These are phyloP conservation scores for Tetrapisispora pingtungensis DNA, from an alignment of 805 yeast genomes.

Conservation along the genomic window DNA sequence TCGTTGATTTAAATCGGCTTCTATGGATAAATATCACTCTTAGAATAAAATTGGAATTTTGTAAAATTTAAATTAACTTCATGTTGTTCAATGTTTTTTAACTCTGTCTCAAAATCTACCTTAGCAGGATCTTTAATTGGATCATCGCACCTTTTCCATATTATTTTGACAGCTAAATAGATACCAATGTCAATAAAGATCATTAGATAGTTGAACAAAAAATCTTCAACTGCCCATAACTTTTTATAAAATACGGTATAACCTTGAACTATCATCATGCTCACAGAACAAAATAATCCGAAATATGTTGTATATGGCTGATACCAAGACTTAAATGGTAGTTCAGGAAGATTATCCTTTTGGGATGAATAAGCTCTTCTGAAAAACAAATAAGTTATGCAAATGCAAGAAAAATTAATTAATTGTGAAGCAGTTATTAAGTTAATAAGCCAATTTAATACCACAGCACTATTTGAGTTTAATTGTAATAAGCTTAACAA, in stretches of 20 bases:
- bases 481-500: constrained; percentile 56
- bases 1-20: no score
- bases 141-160: constrained; percentile 34
- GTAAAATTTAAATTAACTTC: constrained; percentile 29
- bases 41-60: constrained; percentile 10
- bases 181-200: constrained; percentile 45
- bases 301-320: constrained; percentile 51
- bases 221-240: constrained; percentile 49
- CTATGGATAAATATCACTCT: neutral
- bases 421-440: constrained; percentile 62
- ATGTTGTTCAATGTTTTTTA: constrained; percentile 50
- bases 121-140: constrained; percentile 36
- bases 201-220: constrained; percentile 65
- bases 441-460: constrained; percentile 63
- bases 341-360: constrained; percentile 30
- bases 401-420: constrained; percentile 48
- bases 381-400: constrained; percentile 52
- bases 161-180: constrained; percentile 43
- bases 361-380: constrained; percentile 50
- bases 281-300: constrained; percentile 36
- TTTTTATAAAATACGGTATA: constrained; percentile 63
- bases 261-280: constrained; percentile 55
- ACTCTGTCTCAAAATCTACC: constrained; percentile 45
- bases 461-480: constrained; percentile 47
- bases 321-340: constrained; percentile 44